Evolutionary conservation across 139 green algal species (phyloP).

Genomic region (Chloropicon primus): DNA sequence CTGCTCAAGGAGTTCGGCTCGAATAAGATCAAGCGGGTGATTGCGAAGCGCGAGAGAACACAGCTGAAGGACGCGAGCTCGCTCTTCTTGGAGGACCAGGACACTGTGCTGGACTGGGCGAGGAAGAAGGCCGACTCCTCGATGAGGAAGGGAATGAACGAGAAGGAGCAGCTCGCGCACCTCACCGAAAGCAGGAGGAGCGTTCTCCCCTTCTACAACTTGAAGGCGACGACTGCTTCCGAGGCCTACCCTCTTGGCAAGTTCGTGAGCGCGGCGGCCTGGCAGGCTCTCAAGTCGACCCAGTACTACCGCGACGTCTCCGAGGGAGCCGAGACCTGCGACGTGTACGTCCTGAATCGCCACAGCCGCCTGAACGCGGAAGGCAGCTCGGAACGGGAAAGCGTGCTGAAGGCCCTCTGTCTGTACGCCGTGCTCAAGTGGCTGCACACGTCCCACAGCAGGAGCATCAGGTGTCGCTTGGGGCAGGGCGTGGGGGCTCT

Average conservation of each 20-base stretch:
- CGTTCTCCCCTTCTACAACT: neutral
- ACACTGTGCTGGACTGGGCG: neutral
- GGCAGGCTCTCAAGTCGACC: neutral
- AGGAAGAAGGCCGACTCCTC: neutral
- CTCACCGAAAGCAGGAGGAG: neutral
- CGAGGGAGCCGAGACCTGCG: neutral
- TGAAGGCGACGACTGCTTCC: neutral
- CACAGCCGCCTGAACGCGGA: neutral
- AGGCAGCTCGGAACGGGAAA: neutral
- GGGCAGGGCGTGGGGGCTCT: neutral
- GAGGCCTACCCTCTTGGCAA: neutral
- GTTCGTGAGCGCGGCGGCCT: neutral
- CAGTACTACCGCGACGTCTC: neutral
- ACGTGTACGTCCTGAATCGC: neutral
- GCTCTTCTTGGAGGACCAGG: neutral
- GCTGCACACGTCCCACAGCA: neutral
- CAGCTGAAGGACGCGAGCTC: neutral
- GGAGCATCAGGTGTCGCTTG: neutral
- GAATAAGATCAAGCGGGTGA: neutral
- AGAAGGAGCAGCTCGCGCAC: neutral
- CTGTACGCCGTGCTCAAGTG: neutral
- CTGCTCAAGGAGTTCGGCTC: neutral
- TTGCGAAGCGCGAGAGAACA: neutral
- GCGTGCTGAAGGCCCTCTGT: neutral
- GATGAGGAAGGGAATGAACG: neutral